Base-by-base conservation (phyloP, 495 filamentous ascomycete genomes). In the Pseudevernia furfuracea region DNA sequence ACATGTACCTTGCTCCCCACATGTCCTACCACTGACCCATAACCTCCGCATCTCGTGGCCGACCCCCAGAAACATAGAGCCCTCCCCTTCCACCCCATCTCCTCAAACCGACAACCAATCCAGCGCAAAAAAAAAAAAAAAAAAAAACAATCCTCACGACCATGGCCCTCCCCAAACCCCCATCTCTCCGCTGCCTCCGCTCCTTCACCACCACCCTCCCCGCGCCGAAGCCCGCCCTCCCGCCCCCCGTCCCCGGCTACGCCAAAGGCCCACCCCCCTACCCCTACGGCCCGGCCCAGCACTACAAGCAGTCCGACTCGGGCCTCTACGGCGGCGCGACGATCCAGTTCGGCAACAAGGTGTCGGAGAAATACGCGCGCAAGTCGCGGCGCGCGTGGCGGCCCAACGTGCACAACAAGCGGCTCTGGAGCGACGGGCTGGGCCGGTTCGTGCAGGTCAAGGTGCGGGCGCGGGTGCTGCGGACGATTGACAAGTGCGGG, bases 281-380 rank as follows among this genome's bases (percentile, higher is more conserved):
- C 77, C 94, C 94, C 1, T 89, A 89, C 77, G 89, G 88, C 21
- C 84, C 86, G n/a, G 80, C 84, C 59, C 80, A 77, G 58, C 79
- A 85, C 67, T 97, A 89, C 84, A 94, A 95, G 74, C 91, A 96
- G 75, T 84, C 86, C 64, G 89, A 96, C 80, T 80, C 83, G 55
- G 92, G 93, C 66, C 86, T 98, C 12, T 98, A 95, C 79, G 93
- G 89, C 57, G 79, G 80, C 49, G 76, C 83, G 43, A 82, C 81
- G 60, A 91, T 94, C 77, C 90, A 87, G 63, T 94, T 90, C 81
- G 94, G 94, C 72, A 96, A 98, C 85, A 89, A 86, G 66, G 91
- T 97, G 55, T 90, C 90, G 34, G 75, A 85, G 68, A 78, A 80
- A 59, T 84, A 89, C 76, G 82, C 89, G 71, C 85, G 85, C 78